phyloP scores from a whole-genome alignment of 2,329 filamentous ascomycete genomes.

The Sporothrix pallida region DNA sequence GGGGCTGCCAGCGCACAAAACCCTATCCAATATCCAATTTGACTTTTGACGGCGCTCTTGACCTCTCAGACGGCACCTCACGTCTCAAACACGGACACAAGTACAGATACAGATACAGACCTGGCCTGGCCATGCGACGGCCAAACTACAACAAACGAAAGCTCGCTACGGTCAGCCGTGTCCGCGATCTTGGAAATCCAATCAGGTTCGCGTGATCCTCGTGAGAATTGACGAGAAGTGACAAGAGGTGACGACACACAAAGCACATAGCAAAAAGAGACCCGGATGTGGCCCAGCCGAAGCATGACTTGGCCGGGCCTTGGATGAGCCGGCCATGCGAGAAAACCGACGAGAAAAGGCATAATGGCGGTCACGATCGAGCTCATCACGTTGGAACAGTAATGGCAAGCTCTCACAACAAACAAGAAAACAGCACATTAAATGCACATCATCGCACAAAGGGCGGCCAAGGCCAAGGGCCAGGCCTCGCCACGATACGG shows the following conservation, averaged over 20 bases:
- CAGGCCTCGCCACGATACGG: neutral
- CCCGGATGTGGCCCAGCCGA: neutral
- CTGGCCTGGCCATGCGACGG: neutral
- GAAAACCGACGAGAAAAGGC: neutral
- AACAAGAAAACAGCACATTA: neutral
- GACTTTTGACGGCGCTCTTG: neutral
- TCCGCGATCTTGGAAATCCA: neutral
- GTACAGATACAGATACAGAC: neutral
- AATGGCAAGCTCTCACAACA: neutral
- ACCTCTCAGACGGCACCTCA: conserved; percentile 7
- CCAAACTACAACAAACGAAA: neutral
- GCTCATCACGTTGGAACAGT: neutral
- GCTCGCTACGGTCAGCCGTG: neutral
- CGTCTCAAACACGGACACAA: conserved; percentile 1
- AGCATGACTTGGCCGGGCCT: neutral
- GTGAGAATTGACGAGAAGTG: neutral
- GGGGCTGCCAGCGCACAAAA: conserved; percentile 16
- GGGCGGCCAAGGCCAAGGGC: neutral
- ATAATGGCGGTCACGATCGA: neutral
- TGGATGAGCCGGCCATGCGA: neutral
- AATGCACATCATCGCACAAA: conserved; percentile 23
- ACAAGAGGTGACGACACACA: conserved; percentile 1
- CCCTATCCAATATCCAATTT: conserved; percentile 4
- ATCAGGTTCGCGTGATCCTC: neutral
- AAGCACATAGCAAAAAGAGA: no score